Base-by-base conservation (phyloP, 371 early-diverging fungal genomes). In the Mucor irregularis region DNA sequence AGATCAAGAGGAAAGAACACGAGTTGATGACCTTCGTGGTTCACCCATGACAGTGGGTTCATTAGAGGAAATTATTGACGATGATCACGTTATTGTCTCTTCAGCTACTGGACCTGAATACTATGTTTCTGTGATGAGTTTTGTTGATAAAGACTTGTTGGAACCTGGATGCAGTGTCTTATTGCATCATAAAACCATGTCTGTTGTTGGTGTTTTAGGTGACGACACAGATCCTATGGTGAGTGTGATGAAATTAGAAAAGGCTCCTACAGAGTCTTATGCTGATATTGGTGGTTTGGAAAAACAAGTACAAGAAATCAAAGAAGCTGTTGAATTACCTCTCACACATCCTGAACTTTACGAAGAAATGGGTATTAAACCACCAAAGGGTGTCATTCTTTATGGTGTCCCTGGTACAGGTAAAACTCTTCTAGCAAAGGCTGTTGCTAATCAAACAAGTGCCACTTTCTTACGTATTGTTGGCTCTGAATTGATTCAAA, bases 401-500 rank as follows among this genome's bases (percentile, higher is more conserved):
- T 99, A 99, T 71, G 99, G 99, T 65, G 90, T 91, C 0, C 99
- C 99, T 4, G 99, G 99, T 61, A 99, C 99, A 6, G 99, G 97
- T 66, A 99, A 99, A 74, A 99, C 99, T 0, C 78, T 99, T 31
- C 81, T 99, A 11, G 99, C 99, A 19, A 99, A 99, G 76, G 99
- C 99, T 16, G 99, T 99, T 1, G 99, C 99, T 28, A 99, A 99
- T 74, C 99, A 99, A 73, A 99, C 99, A 7, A 94, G 96, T 11
- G 99, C 99, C 14, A 99, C 99, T 0, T 99, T 99, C 86, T 77
- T 99, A 60, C 91, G 99, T 66, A 95, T 99, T 53, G 99, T 99
- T 30, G 99, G 99, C 21, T 99, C 99, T n/a, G 99, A 99, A 69
- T 80, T 99, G 61, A 99, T 99, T 76, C 99, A 99, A 81, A 99